A percentile compares a stretch with the other conserved stretches of the same genome.
phyloP scores from a whole-genome alignment of 169 alveolate species.

The Plasmodium yoelii region DNA sequence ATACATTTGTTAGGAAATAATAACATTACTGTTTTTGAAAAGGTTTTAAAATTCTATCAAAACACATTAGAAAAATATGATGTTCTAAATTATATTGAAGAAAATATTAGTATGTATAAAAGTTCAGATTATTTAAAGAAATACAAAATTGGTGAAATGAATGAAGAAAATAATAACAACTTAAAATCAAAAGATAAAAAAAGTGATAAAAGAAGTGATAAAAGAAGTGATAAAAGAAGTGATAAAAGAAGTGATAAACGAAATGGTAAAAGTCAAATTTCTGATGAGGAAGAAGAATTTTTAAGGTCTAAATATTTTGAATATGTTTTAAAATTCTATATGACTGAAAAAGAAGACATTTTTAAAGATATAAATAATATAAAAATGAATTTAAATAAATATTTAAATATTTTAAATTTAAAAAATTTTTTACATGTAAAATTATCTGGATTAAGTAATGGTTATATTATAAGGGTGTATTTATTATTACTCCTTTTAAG shows the following conservation, averaged over 20 bases:
- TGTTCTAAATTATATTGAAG: slow-evolving; percentile 52
- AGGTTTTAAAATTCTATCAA: slow-evolving; percentile 53
- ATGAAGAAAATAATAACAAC: background rate
- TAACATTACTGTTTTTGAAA: slow-evolving; percentile 63
- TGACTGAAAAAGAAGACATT: slow-evolving; percentile 47
- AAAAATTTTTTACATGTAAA: slow-evolving; percentile 61
- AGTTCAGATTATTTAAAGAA: no score
- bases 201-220: background rate
- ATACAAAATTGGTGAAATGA: background rate
- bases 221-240: background rate
- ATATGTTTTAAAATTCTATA: slow-evolving; percentile 31
- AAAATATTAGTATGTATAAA: slow-evolving; percentile 10
- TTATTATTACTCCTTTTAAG: slow-evolving; percentile 78
- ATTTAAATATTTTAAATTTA: slow-evolving; percentile 79
- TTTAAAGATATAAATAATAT: slow-evolving; percentile 63
- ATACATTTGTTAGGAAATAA: slow-evolving; percentile 52
- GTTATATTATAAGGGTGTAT: slow-evolving; percentile 82
- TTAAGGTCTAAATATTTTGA: slow-evolving; percentile 26
- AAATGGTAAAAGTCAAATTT: no score
- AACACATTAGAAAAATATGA: slow-evolving; percentile 37
- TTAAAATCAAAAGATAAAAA: background rate
- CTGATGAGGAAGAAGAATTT: slow-evolving; percentile 17
- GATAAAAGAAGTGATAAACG: no score
- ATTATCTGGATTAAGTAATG: slow-evolving; percentile 81
- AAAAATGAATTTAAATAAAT: slow-evolving; percentile 63